Percentiles rank a stretch among this genome's conserved stretches.
Conservation (phyloP, 768 basidiomycete species). For the Leucocoprinus sp. region DNA sequence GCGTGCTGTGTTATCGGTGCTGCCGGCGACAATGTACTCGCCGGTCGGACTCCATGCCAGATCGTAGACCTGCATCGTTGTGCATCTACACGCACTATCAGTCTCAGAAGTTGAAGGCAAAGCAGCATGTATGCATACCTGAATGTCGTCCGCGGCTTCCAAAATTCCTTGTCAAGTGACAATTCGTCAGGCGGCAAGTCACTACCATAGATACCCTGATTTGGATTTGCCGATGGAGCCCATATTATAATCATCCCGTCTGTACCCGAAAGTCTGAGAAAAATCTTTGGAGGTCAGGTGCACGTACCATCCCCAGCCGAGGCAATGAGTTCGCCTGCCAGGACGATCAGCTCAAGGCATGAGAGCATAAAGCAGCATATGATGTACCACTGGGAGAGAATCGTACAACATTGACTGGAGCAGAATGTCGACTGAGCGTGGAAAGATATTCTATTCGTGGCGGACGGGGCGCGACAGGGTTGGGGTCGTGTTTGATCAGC, state of each 20-base stretch:
- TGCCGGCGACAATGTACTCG: conserved; percentile 91
- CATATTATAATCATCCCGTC: conserved; percentile 98
- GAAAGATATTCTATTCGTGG: conserved; percentile 97
- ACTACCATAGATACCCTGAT: conserved; percentile 70
- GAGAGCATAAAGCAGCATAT: conserved; percentile 6
- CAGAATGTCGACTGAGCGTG: conserved; percentile 87
- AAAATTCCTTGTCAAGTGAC: conserved; percentile 89
- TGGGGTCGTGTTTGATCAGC: conserved; percentile 27
- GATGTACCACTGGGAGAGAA: conserved; percentile 85
- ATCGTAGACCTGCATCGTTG: conserved; percentile 95
- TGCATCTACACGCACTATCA: conserved; percentile 50
- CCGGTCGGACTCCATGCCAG: conserved; percentile 96
- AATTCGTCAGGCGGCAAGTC: conserved; percentile 71
- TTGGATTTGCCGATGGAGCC: conserved; percentile 73
- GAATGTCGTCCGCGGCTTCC: conserved; percentile 84
- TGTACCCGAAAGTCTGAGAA: conserved; percentile 22
- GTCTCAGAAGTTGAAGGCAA: background rate
- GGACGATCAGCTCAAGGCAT: background rate
- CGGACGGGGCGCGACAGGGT: conserved; percentile 27
- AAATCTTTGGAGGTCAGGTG: conserved; percentile 9
- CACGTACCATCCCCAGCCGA: conserved; percentile 93
- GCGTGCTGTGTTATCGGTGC: conserved; percentile 90
- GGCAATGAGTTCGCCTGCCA: conserved; percentile 78
- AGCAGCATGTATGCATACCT: conserved; percentile 36
- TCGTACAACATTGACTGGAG: conserved; percentile 92